These are phyloP conservation scores for Globisporangium uncinulatum DNA, from an alignment of 352 stramenopile species.

Conservation along the genomic window DNA sequence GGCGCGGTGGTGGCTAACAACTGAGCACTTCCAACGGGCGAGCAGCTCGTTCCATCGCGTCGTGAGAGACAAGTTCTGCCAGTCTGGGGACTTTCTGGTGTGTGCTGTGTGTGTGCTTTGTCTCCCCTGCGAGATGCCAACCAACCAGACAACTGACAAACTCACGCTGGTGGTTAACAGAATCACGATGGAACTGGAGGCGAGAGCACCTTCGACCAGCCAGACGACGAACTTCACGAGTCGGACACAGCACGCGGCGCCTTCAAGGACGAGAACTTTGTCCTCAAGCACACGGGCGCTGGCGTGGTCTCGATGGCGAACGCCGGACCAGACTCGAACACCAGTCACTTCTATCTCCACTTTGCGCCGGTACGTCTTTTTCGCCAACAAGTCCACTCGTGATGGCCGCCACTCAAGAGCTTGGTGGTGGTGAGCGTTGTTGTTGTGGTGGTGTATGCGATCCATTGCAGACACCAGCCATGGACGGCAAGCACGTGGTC, in stretches of 20 bases:
- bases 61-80: constrained; percentile 87
- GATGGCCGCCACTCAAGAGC: no score
- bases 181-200: constrained; percentile 73
- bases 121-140: background rate
- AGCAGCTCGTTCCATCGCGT: constrained; percentile 88
- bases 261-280: constrained; percentile 96
- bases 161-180: constrained; percentile 12
- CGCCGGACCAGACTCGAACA: constrained; percentile 92
- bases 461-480: constrained; percentile 37
- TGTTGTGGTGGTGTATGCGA: background rate
- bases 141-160: no score
- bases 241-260: background rate
- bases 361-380: constrained; percentile 30
- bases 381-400: no score
- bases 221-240: constrained; percentile 4
- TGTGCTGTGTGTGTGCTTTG: constrained; percentile 17
- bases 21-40: background rate
- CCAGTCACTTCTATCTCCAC: constrained; percentile 95
- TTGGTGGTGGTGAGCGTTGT: background rate
- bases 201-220: constrained; percentile 82
- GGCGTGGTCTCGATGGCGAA: constrained; percentile 95
- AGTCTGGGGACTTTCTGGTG: constrained; percentile 89
- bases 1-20: no score
- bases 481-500: constrained; percentile 82
- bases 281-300: constrained; percentile 78